Base-by-base conservation (phyloP, 352 stramenopile genomes). In the Blastocystis sp. region DNA sequence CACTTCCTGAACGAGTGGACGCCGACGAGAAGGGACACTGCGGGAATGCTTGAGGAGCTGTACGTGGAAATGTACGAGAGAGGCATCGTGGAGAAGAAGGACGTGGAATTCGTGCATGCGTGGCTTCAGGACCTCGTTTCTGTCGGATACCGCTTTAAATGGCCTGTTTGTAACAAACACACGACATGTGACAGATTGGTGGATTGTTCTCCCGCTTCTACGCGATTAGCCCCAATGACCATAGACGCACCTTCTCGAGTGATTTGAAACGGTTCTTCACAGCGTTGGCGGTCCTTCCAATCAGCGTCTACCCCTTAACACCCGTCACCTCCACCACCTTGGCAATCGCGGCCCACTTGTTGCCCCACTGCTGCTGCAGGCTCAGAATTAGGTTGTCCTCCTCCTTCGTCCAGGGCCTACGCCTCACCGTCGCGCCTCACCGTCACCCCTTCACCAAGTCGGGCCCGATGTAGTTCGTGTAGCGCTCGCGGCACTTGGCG, bases 311-410 rank as follows among this genome's bases (percentile, higher is more conserved):
- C 21, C 2, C 70, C 34, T 65, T 24, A 64, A 21, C 21, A 19
- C 9, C 17, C 28, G 7, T 65, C 48, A 24, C n/a, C 64, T 63
- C 24, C 21, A 2, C 28, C 45, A 81, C 70, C 57, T 96, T 95
- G 38, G 94, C 94, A 66, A 96, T 96, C 77, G 95, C 92, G 90
- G 93, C 95, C 94, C 94, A 97, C 90, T 95, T 94, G 89, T 96
- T 97, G 14, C 93, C 94, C 68, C 95, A 92, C 64, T 93, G 92
- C 62, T 94, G 92, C 84, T 97, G 93, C 89, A 92, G 92, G 57
- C 91, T 89, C 69, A 96, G 95, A 40, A 97, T 94, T 61, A 93
- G 93, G 61, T 95, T 92, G 89, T 97, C 94, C 89, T 97, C 94
- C 71, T 96, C 92, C 0, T 91, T 88, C 7, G 93, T 93, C 94